Evolutionary conservation across 1,284 basidiomycete species (phyloP), one percentile per base, ranked within the genome.

Genomic region (Pseudozyma sp.): DNA sequence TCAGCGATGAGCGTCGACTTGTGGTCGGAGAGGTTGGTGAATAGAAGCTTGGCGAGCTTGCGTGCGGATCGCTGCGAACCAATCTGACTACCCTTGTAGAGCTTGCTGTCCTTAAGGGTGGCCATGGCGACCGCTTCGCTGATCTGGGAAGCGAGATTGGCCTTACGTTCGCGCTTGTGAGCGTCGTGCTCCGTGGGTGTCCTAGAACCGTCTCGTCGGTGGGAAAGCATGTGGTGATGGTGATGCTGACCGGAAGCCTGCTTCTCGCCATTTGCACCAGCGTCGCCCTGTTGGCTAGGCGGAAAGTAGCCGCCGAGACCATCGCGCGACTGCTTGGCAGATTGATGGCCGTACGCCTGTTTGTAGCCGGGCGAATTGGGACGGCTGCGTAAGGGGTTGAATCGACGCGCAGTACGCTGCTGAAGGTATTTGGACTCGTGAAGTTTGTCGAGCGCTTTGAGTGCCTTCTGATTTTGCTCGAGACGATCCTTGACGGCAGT

Each of bases 41-140:
- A 94, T 60, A 94, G 85, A 80, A 92, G 91, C 74, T 89, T 88
- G 12, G 92, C 92, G 34, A 94, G 86, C 78, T 88, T 89, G 59
- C 91, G 87, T 1, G 92, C 92, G 3, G 91, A 92, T 72, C 89
- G 87, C 66, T 92, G 85, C 35, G 89, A 89, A 48, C 80, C 78
- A 25, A 72, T 45, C 52, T 59, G 54, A 21, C 52, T 74, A 39
- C 75, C 66, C 56, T 81, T 75, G 66, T 80, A 83, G 9, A 83
- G 70, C 59, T 76, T 78, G 38, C 80, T 75, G 65, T 83, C 75
- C 72, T 85, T 85, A 48, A 83, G 66, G 13, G 85, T 82, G 11
- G 82, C 85, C 55, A 76, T 77, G 43, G 82, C 77, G 35, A 83
- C 67, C 9, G 78, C 78, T 1, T 80, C 77, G 36, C 75, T 77